Evolutionary conservation across 805 yeast genomes (phyloP).

Genomic region (Blastobotrys peoriensis): DNA sequence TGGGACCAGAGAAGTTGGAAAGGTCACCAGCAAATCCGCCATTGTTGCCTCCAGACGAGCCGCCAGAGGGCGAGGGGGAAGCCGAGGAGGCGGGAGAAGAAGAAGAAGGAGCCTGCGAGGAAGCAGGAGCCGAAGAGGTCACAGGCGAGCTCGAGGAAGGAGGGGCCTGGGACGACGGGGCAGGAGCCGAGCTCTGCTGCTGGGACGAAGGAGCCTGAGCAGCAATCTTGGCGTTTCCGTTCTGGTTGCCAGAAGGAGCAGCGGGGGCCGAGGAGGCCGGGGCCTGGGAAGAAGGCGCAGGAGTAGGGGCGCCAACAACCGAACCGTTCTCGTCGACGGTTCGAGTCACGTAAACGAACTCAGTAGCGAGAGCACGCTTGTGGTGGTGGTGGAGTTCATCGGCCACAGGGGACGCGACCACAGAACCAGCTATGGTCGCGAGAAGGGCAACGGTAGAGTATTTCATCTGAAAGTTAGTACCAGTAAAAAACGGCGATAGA

Average conservation of each 20-base stretch:
- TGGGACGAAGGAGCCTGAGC: constrained; percentile 14
- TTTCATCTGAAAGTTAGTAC: constrained; percentile 2
- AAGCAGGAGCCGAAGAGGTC: constrained; percentile 27
- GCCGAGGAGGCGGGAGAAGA: constrained; percentile 30
- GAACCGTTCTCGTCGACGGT: constrained; percentile 36
- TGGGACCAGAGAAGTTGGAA: constrained; percentile 49
- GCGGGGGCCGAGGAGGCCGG: constrained; percentile 26
- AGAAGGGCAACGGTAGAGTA: constrained; percentile 11
- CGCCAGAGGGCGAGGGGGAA: constrained; percentile 27
- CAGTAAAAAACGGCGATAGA: no score
- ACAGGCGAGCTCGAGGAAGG: constrained; percentile 25
- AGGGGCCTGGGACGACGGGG: constrained; percentile 19
- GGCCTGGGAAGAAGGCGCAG: constrained; percentile 26
- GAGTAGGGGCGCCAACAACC: constrained; percentile 24
- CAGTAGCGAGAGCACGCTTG: constrained; percentile 40
- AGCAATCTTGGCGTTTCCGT: constrained; percentile 27
- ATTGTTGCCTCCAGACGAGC: constrained; percentile 26
- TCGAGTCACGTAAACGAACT: constrained; percentile 43
- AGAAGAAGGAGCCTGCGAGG: constrained; percentile 26
- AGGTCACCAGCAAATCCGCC: constrained; percentile 50
- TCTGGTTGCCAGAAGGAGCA: constrained; percentile 30
- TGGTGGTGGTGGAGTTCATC: constrained; percentile 47
- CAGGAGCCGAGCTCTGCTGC: constrained; percentile 19
- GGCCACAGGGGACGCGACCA: constrained; percentile 31
- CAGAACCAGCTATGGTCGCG: constrained; percentile 33